Percentiles rank a stretch among this genome's conserved stretches.
These are phyloP conservation scores for Naganishia kalamii DNA, from an alignment of 768 basidiomycete species.

Conservation along the genomic window DNA sequence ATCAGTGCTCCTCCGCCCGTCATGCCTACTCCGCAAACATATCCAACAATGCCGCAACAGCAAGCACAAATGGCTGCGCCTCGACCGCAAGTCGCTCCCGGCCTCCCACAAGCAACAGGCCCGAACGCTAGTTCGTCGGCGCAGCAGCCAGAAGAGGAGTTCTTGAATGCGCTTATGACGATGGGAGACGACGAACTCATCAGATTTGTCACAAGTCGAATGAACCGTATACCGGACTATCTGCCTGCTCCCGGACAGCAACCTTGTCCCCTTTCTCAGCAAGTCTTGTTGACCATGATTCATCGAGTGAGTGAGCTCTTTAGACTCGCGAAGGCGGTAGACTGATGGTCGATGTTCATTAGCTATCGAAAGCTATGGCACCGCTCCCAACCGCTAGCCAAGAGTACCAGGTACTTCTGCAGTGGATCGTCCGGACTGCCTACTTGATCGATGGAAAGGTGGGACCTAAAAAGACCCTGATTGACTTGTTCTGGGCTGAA, in stretches of 20 bases:
- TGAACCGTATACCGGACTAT: constrained; percentile 25
- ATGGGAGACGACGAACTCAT: constrained; percentile 25
- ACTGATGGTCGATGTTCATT: neutral
- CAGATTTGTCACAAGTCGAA: constrained; percentile 28
- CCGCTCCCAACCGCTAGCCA: neutral
- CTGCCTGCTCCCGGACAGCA: constrained; percentile 27
- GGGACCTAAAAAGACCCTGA: neutral
- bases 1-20: neutral
- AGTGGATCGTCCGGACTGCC: neutral
- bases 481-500: neutral
- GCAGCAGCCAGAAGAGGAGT: constrained; percentile 34
- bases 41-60: constrained; percentile 9
- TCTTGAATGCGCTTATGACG: constrained; percentile 30
- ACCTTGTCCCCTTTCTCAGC: constrained; percentile 33
- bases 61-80: neutral
- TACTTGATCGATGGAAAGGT: constrained; percentile 12
- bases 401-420: constrained; percentile 3
- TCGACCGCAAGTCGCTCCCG: neutral
- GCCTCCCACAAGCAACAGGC: neutral
- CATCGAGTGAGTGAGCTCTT: constrained; percentile 33
- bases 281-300: constrained; percentile 39
- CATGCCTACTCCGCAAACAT: constrained; percentile 15
- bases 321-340: neutral
- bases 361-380: constrained; percentile 6
- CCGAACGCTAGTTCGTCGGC: neutral